Base-by-base conservation (phyloP, 2,329 filamentous ascomycete species). In the Phoma sp. region DNA sequence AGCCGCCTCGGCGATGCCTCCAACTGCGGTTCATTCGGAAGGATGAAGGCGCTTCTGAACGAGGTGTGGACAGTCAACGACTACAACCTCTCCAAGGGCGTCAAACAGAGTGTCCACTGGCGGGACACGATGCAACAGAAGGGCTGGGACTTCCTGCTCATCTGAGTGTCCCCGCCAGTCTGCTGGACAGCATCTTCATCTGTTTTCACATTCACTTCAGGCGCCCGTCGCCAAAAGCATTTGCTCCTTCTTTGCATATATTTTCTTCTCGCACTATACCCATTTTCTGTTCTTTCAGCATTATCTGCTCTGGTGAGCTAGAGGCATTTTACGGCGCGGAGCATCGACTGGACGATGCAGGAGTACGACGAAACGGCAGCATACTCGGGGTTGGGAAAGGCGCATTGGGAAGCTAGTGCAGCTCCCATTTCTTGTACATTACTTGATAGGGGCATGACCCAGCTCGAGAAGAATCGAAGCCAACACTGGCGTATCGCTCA, bases 61-160 rank as follows among this genome's bases (percentile, higher is more conserved):
- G 91, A 96, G 77, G 85, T 93, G 25, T 99, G 95, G 95, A 74
- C 77, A 33, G 80, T 86, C 62, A 88, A 91, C 71, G 90, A 93
- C 73, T 87, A 87, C 65, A 83, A 76, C 64, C 74, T 76, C 38
- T 71, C 73, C 64, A 72, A 77, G 78, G 76, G 77, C 64, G 75
- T 75, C 61, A 76, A 70, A 65, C 87, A 86, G 72, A 88, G 89
- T 79, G 85, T 96, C 77, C 92, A 93, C 87, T 98, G 93, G 93
- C 84, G 93, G 79, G 91, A 96, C 78, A 86, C 93, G 73, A 96
- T 97, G 92, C 86, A 86, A 78, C 86, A 88, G 79, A 95, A 93
- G 80, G 87, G 87, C 66, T 96, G 92, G 93, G 91, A 96, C 74
- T 95, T 92, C 79, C 83, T 97, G 76, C 85, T 97, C 76, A 93